These are phyloP conservation scores for Phytophthora fragariaefolia DNA, from an alignment of 352 stramenopile species.

Conservation along the genomic window DNA sequence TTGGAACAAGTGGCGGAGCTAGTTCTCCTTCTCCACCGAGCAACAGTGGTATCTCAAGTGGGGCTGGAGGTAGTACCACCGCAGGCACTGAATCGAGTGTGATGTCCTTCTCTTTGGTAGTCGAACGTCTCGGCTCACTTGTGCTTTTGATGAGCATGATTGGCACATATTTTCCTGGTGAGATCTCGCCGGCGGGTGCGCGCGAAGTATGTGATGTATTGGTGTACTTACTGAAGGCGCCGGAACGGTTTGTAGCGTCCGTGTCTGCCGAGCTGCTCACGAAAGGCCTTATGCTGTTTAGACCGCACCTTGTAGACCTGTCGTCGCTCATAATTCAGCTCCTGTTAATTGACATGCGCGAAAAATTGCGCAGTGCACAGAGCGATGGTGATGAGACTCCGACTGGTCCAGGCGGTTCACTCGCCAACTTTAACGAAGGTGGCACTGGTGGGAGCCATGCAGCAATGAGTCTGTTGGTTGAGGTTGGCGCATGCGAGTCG, in stretches of 20 bases:
- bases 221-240: slow-evolving; percentile 64
- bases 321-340: slow-evolving; percentile 79
- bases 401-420: slow-evolving; percentile 41
- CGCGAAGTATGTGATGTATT: slow-evolving; percentile 86
- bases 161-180: slow-evolving; percentile 84
- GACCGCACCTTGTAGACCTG: slow-evolving; percentile 81
- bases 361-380: slow-evolving; percentile 60
- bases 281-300: slow-evolving; percentile 86
- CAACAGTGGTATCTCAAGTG: slow-evolving; percentile 39
- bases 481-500: slow-evolving; percentile 78
- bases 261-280: slow-evolving; percentile 81
- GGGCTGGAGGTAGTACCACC: slow-evolving; percentile 24
- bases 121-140: slow-evolving; percentile 69
- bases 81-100: slow-evolving; percentile 16
- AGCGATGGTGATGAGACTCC: slow-evolving; percentile 24
- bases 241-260: slow-evolving; percentile 62
- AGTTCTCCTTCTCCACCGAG: slow-evolving; percentile 23
- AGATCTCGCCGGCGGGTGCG: slow-evolving; percentile 76
- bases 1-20: slow-evolving; percentile 19
- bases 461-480: slow-evolving; percentile 77
- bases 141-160: slow-evolving; percentile 88
- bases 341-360: slow-evolving; percentile 74
- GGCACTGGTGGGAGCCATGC: slow-evolving; percentile 71
- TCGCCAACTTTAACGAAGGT: slow-evolving; percentile 36
- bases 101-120: slow-evolving; percentile 45